Evolutionary conservation across 2,329 filamentous ascomycete genomes (phyloP).

Genomic region (Aspergillus carbonarius): DNA sequence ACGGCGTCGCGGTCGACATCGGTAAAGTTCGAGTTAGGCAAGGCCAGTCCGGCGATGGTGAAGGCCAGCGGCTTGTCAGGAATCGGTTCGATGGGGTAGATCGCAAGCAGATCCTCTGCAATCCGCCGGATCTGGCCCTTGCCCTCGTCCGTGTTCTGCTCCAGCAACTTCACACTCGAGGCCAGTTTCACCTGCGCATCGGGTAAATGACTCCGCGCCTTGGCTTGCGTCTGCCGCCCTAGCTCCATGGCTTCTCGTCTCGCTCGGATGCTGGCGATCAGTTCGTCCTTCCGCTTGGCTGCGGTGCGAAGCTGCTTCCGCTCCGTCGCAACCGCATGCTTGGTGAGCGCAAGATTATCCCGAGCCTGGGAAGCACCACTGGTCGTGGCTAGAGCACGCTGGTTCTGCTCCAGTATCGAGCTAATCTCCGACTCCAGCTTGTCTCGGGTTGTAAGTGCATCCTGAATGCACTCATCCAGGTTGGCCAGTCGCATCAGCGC

Average conservation of each 20-base stretch:
- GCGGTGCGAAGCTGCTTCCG: conserved; percentile 64
- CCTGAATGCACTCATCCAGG: conserved; percentile 85
- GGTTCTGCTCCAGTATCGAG: conserved; percentile 41
- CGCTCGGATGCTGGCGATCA: conserved; percentile 64
- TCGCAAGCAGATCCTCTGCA: conserved; percentile 73
- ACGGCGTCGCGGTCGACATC: conserved; percentile 66
- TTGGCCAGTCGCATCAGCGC: conserved; percentile 84
- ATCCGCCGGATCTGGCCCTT: conserved; percentile 84
- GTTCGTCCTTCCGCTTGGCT: conserved; percentile 63
- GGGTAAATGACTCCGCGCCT: conserved; percentile 60
- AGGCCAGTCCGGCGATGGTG: conserved; percentile 72
- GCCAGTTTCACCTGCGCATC: conserved; percentile 61
- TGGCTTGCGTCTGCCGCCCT: conserved; percentile 61
- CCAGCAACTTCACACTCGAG: conserved; percentile 56
- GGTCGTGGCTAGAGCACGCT: conserved; percentile 28
- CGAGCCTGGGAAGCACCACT: conserved; percentile 39
- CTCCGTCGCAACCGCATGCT: conserved; percentile 60
- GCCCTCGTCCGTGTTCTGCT: conserved; percentile 61
- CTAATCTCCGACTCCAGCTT: conserved; percentile 78
- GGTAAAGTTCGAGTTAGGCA: conserved; percentile 79
- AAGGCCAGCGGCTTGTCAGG: conserved; percentile 69
- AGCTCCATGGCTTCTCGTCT: conserved; percentile 66
- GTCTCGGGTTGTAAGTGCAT: conserved; percentile 75
- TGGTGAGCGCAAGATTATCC: conserved; percentile 42
- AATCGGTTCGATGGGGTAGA: conserved; percentile 77